Evolutionary conservation across 2,329 filamentous ascomycete genomes (phyloP), one percentile per base, ranked within the genome.

Genomic region (Paraphoma sp.): DNA sequence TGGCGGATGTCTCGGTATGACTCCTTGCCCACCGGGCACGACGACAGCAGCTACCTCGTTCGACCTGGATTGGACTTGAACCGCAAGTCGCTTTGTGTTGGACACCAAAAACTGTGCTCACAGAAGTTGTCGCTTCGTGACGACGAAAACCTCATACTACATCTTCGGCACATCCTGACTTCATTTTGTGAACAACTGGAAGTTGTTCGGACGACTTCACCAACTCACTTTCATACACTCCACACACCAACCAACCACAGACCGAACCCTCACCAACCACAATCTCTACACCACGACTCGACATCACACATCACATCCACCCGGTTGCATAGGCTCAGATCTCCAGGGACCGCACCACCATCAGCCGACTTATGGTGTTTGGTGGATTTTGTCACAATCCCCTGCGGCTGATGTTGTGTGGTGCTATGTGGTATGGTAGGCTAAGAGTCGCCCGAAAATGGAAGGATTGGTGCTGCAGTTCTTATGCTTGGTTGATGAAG

Each of bases 251-350:
- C 41, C 40, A 53, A 48, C 42, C 48, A 53, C 30, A 11, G 17
- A 50, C 57, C 36, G 54, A 33, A 47, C 51, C 51, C 42, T 50
- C 45, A 45, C 42, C 10, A 17, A n/a, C 6, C 54, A 17, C 48
- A 45, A 52, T 23, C 17, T 48, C 23, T 47, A 30, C 36, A 49
- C 18, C 48, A 51, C 41, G n/a, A 43, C 36, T 43, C 33, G 14
- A 16, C 40, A 54, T 52, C 57, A 52, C 57, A 54, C 54, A 31
- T 43, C 36, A 18, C 51, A 47, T 10, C 45, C 45, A 44, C 47
- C 33, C 40, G 40, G 48, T 42, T 60, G 54, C 57, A 49, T 60
- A 47, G 54, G 57, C 57, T 49, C 48, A 49, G 43, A 51, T 52
- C 54, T 54, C 49, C 54, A 57, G 53, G 54, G 36, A 50, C 41